phyloP scores from a whole-genome alignment of 139 green algal genomes.

The Chlorella vulgaris region DNA sequence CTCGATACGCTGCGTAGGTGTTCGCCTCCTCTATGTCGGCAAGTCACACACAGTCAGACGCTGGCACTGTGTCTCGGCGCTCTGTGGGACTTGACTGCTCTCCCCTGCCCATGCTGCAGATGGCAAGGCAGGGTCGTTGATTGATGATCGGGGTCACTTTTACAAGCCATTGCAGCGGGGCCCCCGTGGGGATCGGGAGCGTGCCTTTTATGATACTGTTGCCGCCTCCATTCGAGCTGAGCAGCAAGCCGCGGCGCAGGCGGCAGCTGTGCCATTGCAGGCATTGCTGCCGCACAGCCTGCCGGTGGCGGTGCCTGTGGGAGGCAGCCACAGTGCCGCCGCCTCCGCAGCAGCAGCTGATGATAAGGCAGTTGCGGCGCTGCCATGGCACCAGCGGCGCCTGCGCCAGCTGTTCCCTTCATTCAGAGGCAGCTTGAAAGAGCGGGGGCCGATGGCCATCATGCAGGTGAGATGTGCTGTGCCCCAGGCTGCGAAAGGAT shows the following conservation, averaged over 20 bases:
- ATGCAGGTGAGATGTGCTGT: neutral
- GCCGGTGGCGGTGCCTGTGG: too few species aligned
- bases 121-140: constrained; percentile 64
- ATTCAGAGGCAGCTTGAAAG: neutral
- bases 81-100: too few species aligned
- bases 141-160: constrained; percentile 70
- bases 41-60: too few species aligned
- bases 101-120: too few species aligned
- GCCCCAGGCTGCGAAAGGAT: neutral
- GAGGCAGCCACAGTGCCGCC: neutral
- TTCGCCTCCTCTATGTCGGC: too few species aligned
- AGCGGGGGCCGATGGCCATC: neutral
- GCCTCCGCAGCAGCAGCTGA: neutral
- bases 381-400: constrained; percentile 6
- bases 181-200: constrained; percentile 59
- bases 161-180: constrained; percentile 75
- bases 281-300: neutral
- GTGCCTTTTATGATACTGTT: constrained; percentile 57
- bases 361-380: too few species aligned
- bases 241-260: neutral
- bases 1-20: neutral
- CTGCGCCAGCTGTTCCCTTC: constrained; percentile 22
- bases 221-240: constrained; percentile 24
- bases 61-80: too few species aligned
- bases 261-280: neutral